A percentile compares a stretch with the other conserved stretches of the same genome.
phyloP scores from a whole-genome alignment of 2,329 filamentous ascomycete species.

The Bipolaris oryzae region DNA sequence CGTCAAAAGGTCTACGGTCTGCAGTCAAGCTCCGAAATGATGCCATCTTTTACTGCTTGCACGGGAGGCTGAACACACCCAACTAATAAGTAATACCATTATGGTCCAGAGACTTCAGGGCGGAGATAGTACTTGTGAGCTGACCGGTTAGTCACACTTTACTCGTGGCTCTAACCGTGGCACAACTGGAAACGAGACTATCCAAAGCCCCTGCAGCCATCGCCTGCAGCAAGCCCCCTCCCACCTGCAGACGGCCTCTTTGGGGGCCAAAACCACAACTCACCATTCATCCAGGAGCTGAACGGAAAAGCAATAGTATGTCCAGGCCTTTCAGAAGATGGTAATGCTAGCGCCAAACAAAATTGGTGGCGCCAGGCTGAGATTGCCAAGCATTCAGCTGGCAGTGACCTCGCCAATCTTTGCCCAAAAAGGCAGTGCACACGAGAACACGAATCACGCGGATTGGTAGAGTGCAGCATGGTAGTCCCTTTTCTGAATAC shows the following conservation, averaged over 20 bases:
- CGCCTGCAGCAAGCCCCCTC: neutral
- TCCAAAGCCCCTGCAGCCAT: slow-evolving; percentile 1
- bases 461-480: neutral
- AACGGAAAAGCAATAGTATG: neutral
- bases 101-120: neutral
- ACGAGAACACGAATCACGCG: slow-evolving; percentile 9
- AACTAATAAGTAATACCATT: neutral
- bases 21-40: slow-evolving; percentile 20
- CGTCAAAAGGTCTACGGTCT: slow-evolving; percentile 18
- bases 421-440: slow-evolving; percentile 7
- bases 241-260: neutral
- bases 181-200: neutral
- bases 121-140: neutral
- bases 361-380: slow-evolving; percentile 33
- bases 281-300: slow-evolving; percentile 1
- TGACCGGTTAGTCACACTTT: neutral
- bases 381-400: slow-evolving; percentile 24
- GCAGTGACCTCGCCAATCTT: neutral
- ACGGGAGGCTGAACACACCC: neutral
- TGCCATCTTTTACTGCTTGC: slow-evolving; percentile 8
- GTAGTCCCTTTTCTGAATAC: neutral
- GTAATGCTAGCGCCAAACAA: slow-evolving; percentile 15
- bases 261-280: slow-evolving; percentile 8
- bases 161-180: neutral
- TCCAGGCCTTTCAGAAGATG: slow-evolving; percentile 4